phyloP scores from a whole-genome alignment of 1,139 yeast genomes.

The Eremothecium gossypii region DNA sequence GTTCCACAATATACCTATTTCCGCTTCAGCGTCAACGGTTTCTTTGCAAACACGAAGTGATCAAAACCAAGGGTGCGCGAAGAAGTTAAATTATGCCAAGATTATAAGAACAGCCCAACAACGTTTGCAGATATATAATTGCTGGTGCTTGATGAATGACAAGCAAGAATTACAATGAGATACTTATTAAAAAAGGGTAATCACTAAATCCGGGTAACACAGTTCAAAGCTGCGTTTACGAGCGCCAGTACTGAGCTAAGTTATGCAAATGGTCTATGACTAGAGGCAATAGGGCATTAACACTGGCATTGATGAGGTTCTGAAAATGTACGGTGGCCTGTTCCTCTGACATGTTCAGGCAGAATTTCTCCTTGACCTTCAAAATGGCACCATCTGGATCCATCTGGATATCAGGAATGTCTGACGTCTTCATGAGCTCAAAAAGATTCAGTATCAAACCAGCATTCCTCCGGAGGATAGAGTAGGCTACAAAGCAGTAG shows the following conservation, averaged over 20 bases:
- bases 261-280: slow-evolving; percentile 92
- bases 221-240: slow-evolving; percentile 33
- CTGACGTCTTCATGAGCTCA: slow-evolving; percentile 89
- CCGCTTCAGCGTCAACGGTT: too few relatives aligned
- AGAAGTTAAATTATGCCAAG: too few relatives aligned
- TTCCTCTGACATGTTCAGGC: slow-evolving; percentile 87
- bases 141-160: too few relatives aligned
- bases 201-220: slow-evolving; percentile 6
- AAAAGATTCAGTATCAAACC: slow-evolving; percentile 82
- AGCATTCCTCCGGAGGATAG: slow-evolving; percentile 80
- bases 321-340: slow-evolving; percentile 94
- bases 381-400: slow-evolving; percentile 73
- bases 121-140: too few relatives aligned
- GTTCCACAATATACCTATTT: too few relatives aligned
- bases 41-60: too few relatives aligned
- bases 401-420: slow-evolving; percentile 74
- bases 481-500: slow-evolving; percentile 90
- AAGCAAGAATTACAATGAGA: not conserved
- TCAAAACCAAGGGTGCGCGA: too few relatives aligned
- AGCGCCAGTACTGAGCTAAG: slow-evolving; percentile 95
- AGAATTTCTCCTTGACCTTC: slow-evolving; percentile 90
- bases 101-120: too few relatives aligned
- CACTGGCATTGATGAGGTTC: slow-evolving; percentile 85
- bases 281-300: slow-evolving; percentile 84
- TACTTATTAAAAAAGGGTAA: not conserved